Conservation (phyloP, 768 basidiomycete species). For the Tulasnella sp. region DNA sequence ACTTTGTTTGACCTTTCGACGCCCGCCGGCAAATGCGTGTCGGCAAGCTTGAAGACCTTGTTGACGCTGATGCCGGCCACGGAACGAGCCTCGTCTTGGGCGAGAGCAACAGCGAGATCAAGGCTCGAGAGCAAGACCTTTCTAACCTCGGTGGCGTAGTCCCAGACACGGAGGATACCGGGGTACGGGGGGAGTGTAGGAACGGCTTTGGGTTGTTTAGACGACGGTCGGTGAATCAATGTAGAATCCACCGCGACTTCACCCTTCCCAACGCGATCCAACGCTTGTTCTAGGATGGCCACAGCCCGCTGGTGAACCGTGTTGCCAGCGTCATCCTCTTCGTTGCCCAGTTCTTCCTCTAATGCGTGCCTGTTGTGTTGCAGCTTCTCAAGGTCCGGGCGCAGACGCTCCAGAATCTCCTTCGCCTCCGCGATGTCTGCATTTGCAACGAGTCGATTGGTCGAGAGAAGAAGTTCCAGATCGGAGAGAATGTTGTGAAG, state of each 20-base stretch:
- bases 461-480: conserved; percentile 71
- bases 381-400: conserved; percentile 86
- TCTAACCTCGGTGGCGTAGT: conserved; percentile 75
- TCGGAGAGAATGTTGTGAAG: conserved; percentile 82
- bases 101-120: conserved; percentile 64
- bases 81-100: conserved; percentile 72
- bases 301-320: conserved; percentile 43
- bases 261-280: conserved; percentile 69
- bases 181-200: conserved; percentile 60
- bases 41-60: conserved; percentile 54
- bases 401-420: conserved; percentile 51
- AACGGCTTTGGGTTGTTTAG: conserved; percentile 15
- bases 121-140: conserved; percentile 64
- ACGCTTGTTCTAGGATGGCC: conserved; percentile 47
- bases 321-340: conserved; percentile 66
- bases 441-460: conserved; percentile 81
- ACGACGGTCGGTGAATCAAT: not conserved
- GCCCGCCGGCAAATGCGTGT: conserved; percentile 56
- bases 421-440: conserved; percentile 61
- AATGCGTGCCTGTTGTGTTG: conserved; percentile 56
- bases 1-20: conserved; percentile 72
- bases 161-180: conserved; percentile 71
- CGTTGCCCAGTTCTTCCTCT: conserved; percentile 63
- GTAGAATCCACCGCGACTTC: conserved; percentile 44
- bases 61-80: conserved; percentile 55